phyloP scores from a whole-genome alignment of 2,329 filamentous ascomycete genomes.

The Hyphodiscus sp. region DNA sequence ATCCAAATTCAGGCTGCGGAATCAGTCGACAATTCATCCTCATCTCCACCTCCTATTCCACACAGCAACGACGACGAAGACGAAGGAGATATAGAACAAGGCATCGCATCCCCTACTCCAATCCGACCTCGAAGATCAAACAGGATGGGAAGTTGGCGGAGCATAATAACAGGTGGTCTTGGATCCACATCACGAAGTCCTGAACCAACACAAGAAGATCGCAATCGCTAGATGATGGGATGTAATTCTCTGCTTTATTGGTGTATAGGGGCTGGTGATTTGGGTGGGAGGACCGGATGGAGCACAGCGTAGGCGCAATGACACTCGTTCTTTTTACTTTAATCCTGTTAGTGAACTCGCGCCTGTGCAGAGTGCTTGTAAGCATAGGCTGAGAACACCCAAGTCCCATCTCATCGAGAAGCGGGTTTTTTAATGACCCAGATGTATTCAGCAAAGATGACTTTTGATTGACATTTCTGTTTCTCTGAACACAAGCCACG shows the following conservation, averaged over 20 bases:
- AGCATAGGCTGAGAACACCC: too few relatives aligned
- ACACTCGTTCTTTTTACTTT: not conserved
- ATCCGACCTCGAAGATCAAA: conserved; percentile 11
- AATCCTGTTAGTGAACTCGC: too few relatives aligned
- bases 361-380: too few relatives aligned
- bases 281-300: not conserved
- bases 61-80: conserved; percentile 10
- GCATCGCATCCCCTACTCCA: conserved; percentile 15
- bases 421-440: too few relatives aligned
- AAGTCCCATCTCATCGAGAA: too few relatives aligned
- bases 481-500: too few relatives aligned
- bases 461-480: too few relatives aligned
- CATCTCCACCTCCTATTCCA: conserved; percentile 31
- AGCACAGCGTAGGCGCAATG: conserved; percentile 2
- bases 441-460: too few relatives aligned
- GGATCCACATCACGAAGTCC: conserved; percentile 19
- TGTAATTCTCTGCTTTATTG: not conserved
- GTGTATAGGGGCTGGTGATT: not conserved
- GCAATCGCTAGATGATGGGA: conserved; percentile 18
- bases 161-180: conserved; percentile 20
- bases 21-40: conserved; percentile 40
- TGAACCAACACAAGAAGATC: conserved; percentile 21
- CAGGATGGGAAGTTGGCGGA: conserved; percentile 19
- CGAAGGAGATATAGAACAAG: conserved; percentile 23
- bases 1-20: conserved; percentile 39